Conservation (phyloP, 768 basidiomycete species). For the Tulasnella sp. region DNA sequence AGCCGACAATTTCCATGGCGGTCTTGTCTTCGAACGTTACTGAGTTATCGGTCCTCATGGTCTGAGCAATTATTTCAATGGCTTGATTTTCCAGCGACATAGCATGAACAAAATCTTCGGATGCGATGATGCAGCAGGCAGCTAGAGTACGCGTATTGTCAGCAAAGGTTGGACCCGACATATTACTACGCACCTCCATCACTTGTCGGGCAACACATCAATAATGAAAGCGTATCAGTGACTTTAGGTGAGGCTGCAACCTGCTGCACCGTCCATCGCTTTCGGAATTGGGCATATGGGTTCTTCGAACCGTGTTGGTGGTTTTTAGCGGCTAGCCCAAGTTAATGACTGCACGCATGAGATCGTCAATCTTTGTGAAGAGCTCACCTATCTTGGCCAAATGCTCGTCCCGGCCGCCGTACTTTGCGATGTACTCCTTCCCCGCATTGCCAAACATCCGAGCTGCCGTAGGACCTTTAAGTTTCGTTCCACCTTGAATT, state of each 20-base stretch:
- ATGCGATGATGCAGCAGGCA: conserved; percentile 64
- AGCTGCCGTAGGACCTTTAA: conserved; percentile 52
- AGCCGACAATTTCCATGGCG: conserved; percentile 75
- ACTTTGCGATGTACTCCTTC: conserved; percentile 65
- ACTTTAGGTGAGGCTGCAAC: conserved; percentile 55
- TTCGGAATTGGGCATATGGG: conserved; percentile 75
- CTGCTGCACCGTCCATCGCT: conserved; percentile 64
- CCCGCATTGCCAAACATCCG: conserved; percentile 60
- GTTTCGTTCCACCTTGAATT: conserved; percentile 44
- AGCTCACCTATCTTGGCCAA: conserved; percentile 63
- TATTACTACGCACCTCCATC: conserved; percentile 32
- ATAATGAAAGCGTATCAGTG: conserved; percentile 61
- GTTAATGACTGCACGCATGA: neutral
- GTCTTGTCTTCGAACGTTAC: conserved; percentile 52
- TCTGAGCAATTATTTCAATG: conserved; percentile 61
- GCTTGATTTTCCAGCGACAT: conserved; percentile 74
- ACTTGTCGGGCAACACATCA: conserved; percentile 78
- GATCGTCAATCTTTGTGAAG: neutral
- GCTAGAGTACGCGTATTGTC: conserved; percentile 47
- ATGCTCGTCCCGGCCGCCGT: conserved; percentile 52
- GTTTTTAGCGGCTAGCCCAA: conserved; percentile 56
- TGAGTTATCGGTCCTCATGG: conserved; percentile 52
- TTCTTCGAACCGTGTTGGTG: conserved; percentile 72
- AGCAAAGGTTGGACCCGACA: neutral
- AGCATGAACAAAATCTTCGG: conserved; percentile 60